Percentiles rank a stretch among this genome's conserved stretches.
These are phyloP conservation scores for Ophiostoma piceae DNA, from an alignment of 2,329 filamentous ascomycete genomes.

Conservation along the genomic window DNA sequence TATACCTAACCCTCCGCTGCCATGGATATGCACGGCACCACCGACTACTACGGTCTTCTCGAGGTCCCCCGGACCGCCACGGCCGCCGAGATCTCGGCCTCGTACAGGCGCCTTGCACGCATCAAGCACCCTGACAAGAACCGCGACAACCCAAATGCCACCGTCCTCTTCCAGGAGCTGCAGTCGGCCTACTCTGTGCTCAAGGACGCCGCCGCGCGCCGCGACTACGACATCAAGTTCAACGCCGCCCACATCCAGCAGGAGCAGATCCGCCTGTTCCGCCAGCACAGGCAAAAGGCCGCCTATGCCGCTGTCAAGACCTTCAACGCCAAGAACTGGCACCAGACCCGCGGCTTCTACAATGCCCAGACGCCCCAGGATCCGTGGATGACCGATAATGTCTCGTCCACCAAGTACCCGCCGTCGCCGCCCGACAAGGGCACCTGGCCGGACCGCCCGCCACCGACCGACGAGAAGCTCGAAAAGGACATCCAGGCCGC, in stretches of 20 bases:
- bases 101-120: slow-evolving; percentile 29
- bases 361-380: background rate
- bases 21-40: background rate
- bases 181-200: slow-evolving; percentile 29
- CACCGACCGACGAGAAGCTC: slow-evolving; percentile 16
- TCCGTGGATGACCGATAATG: background rate
- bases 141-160: slow-evolving; percentile 28
- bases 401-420: slow-evolving; percentile 12
- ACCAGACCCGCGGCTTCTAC: background rate
- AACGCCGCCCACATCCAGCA: background rate
- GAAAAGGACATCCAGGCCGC: slow-evolving; percentile 22
- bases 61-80: slow-evolving; percentile 25
- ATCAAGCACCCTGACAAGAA: slow-evolving; percentile 31
- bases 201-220: slow-evolving; percentile 23
- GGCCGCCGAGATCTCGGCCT: slow-evolving; percentile 24
- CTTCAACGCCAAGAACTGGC: background rate
- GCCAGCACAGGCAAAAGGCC: background rate
- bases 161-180: slow-evolving; percentile 29
- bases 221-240: slow-evolving; percentile 22
- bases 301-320: background rate
- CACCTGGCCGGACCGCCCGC: slow-evolving; percentile 7
- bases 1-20: background rate
- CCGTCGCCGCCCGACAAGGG: slow-evolving; percentile 14
- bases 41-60: slow-evolving; percentile 30
- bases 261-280: background rate